Conservation (phyloP, 2,329 filamentous ascomycete genomes). For the Nothophaeocryptopus gaeumannii region DNA sequence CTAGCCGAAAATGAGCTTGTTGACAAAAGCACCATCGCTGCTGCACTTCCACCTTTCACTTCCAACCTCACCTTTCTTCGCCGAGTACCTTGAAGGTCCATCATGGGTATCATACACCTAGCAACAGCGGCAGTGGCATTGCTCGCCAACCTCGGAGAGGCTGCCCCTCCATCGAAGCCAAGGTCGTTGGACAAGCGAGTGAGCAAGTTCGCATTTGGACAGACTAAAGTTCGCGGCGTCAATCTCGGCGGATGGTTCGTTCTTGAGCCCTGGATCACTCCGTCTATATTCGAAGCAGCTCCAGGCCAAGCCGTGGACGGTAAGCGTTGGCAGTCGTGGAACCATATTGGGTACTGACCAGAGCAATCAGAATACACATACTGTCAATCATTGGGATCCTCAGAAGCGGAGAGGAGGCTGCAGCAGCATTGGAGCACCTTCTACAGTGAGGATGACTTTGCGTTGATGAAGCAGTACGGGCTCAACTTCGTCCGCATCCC, state of each 20-base stretch:
- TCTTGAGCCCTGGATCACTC: conserved; percentile 63
- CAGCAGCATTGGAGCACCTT: conserved; percentile 37
- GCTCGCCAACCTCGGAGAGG: conserved; percentile 24
- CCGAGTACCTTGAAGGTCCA: not conserved
- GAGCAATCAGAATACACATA: conserved; percentile 30
- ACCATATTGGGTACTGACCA: conserved; percentile 1
- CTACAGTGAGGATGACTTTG: conserved; percentile 44
- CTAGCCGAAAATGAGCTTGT: no score
- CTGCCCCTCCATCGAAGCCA: conserved; percentile 19
- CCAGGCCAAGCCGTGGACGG: conserved; percentile 53
- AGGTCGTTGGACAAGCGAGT: conserved; percentile 15
- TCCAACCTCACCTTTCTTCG: not conserved
- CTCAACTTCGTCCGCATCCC: conserved; percentile 49
- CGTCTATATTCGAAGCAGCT: conserved; percentile 55
- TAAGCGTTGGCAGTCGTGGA: conserved; percentile 8
- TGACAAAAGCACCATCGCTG: not conserved
- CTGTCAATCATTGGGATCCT: conserved; percentile 46
- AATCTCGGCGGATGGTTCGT: conserved; percentile 65
- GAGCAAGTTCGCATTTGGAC: conserved; percentile 50
- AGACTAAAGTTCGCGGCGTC: conserved; percentile 59
- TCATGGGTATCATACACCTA: conserved; percentile 23
- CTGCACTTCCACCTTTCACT: not conserved
- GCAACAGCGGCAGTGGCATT: conserved; percentile 26
- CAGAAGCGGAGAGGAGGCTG: conserved; percentile 42
- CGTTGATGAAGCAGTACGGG: conserved; percentile 38